phyloP scores from a whole-genome alignment of 768 basidiomycete species.

The Kwoniella bestiolae region DNA sequence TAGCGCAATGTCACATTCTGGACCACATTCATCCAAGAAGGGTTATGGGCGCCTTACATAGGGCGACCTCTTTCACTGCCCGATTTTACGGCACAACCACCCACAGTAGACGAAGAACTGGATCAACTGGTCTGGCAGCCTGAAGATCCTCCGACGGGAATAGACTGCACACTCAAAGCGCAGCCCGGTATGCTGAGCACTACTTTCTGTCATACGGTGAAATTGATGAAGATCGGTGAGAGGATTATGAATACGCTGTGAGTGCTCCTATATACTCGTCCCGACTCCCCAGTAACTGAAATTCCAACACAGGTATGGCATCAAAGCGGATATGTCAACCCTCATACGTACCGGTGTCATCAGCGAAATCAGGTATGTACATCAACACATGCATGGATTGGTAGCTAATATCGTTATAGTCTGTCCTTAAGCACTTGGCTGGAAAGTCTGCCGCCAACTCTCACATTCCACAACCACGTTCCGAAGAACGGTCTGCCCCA shows the following conservation, averaged over 20 bases:
- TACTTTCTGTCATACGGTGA: slow-evolving; percentile 48
- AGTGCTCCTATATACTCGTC: slow-evolving; percentile 2
- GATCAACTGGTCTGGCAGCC: slow-evolving; percentile 38
- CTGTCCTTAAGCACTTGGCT: slow-evolving; percentile 43
- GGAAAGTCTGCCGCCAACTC: slow-evolving; percentile 36
- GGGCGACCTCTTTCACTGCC: slow-evolving; percentile 41
- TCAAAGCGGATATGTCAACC: slow-evolving; percentile 37
- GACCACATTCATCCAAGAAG: slow-evolving; percentile 50
- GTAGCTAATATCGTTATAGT: slow-evolving; percentile 15
- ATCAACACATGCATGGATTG: not conserved
- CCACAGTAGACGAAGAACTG: slow-evolving; percentile 38
- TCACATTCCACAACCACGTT: slow-evolving; percentile 36
- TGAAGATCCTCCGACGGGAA: slow-evolving; percentile 4
- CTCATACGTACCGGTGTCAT: slow-evolving; percentile 31
- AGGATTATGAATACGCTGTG: slow-evolving; percentile 49
- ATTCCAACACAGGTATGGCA: slow-evolving; percentile 33
- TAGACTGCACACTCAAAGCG: slow-evolving; percentile 21
- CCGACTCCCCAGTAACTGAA: not conserved
- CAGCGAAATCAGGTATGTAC: slow-evolving; percentile 47
- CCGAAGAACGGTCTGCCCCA: slow-evolving; percentile 46
- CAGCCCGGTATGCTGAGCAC: slow-evolving; percentile 46
- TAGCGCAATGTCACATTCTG: slow-evolving; percentile 48
- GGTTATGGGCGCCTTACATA: slow-evolving; percentile 48
- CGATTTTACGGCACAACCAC: slow-evolving; percentile 40
- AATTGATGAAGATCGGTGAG: slow-evolving; percentile 46